Evolutionary conservation across 2,329 filamentous ascomycete species (phyloP).

Genomic region (Fusarium sp.): DNA sequence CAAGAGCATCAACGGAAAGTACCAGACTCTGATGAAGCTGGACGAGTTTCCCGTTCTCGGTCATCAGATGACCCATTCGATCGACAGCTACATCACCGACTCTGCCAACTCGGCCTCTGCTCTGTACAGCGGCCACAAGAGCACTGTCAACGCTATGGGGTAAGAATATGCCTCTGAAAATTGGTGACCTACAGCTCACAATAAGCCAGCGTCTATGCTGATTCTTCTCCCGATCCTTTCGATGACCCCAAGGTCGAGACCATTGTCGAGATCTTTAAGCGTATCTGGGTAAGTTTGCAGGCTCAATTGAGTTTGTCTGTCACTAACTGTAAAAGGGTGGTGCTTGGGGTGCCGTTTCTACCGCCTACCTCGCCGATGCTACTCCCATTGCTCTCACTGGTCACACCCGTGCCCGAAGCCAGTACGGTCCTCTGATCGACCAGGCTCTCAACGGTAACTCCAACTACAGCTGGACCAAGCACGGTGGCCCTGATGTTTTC

Average conservation of each 20-base stretch:
- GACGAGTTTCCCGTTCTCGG: slow-evolving; percentile 89
- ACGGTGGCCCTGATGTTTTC: slow-evolving; percentile 82
- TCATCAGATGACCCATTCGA: slow-evolving; percentile 90
- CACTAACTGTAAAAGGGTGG: slow-evolving; percentile 58
- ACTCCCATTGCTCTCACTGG: slow-evolving; percentile 83
- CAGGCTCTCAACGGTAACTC: slow-evolving; percentile 81
- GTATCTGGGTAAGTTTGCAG: slow-evolving; percentile 70
- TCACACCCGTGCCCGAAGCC: slow-evolving; percentile 78
- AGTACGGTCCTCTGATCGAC: slow-evolving; percentile 82
- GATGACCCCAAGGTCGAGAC: slow-evolving; percentile 92
- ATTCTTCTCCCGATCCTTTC: slow-evolving; percentile 79
- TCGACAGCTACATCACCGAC: slow-evolving; percentile 89
- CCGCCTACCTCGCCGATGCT: slow-evolving; percentile 86
- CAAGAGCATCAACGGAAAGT: slow-evolving; percentile 87
- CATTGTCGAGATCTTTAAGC: slow-evolving; percentile 82
- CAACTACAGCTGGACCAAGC: slow-evolving; percentile 87
- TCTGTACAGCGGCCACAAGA: slow-evolving; percentile 88
- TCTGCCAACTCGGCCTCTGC: slow-evolving; percentile 88
- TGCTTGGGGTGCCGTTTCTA: slow-evolving; percentile 78
- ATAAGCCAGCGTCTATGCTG: slow-evolving; percentile 74
- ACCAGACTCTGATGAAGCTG: slow-evolving; percentile 81
- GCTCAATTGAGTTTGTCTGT: background rate
- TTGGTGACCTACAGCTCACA: slow-evolving; percentile 16
- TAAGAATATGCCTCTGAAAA: slow-evolving; percentile 49
- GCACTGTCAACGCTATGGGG: slow-evolving; percentile 84